Conservation (phyloP, 805 yeast species). For the Wickerhamomyces sydowiorum region DNA sequence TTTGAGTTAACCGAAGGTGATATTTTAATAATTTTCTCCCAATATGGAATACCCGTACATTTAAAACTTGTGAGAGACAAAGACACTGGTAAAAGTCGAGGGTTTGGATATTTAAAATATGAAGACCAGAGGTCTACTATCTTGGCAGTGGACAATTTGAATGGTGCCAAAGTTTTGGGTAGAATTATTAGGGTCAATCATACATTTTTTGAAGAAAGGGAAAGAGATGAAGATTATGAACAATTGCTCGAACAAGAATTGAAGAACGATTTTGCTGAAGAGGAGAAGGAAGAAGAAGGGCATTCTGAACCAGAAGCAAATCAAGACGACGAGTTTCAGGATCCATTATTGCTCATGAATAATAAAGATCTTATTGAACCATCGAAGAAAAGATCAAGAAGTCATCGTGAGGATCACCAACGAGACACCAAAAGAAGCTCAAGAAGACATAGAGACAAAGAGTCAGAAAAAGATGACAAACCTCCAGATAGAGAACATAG, state of each 20-base stretch:
- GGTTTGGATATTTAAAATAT: conserved; percentile 79
- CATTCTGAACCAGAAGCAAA: background rate
- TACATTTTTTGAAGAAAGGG: conserved; percentile 51
- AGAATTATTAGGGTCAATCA: conserved; percentile 62
- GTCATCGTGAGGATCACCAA: background rate
- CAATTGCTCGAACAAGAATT: conserved; percentile 28
- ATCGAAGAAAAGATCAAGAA: background rate
- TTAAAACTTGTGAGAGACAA: conserved; percentile 63
- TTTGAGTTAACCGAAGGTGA: conserved; percentile 67
- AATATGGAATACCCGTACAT: conserved; percentile 82
- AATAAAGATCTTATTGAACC: background rate
- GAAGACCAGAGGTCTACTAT: conserved; percentile 77
- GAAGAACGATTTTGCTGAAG: conserved; percentile 22
- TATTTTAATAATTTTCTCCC: conserved; percentile 72
- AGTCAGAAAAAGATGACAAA: too few relatives aligned
- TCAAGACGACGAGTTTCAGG: conserved; percentile 18
- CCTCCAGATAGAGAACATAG: background rate
- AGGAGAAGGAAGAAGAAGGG: conserved; percentile 4
- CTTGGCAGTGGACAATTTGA: conserved; percentile 83
- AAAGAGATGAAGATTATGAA: conserved; percentile 45
- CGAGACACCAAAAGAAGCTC: background rate
- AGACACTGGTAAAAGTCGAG: conserved; percentile 58
- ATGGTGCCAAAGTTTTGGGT: conserved; percentile 56
- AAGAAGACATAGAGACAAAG: background rate
- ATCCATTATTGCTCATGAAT: conserved; percentile 19